phyloP scores from a whole-genome alignment of 208 protist genomes.

The Strigomonas culicis region DNA sequence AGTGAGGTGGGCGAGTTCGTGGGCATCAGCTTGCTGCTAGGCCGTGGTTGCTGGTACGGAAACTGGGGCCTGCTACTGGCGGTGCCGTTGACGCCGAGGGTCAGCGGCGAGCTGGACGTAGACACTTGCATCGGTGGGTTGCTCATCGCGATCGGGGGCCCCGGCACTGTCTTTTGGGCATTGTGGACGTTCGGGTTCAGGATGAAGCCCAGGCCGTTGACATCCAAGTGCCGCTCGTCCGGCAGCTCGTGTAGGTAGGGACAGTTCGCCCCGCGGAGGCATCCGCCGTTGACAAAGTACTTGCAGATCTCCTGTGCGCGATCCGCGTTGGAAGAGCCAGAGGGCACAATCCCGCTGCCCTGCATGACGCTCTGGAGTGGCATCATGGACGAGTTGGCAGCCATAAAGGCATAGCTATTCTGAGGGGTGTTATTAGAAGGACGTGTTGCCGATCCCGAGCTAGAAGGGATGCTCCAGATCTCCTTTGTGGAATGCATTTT shows the following conservation, averaged over 20 bases:
- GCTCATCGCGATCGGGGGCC: conserved; percentile 18
- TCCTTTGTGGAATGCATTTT: not conserved
- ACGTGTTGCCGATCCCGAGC: conserved; percentile 24
- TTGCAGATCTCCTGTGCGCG: conserved; percentile 85
- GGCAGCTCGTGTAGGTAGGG: conserved; percentile 85
- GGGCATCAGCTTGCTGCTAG: not conserved
- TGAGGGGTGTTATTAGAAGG: conserved; percentile 8
- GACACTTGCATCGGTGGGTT: conserved; percentile 17
- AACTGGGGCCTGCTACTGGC: conserved; percentile 11
- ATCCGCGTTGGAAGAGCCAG: conserved; percentile 41
- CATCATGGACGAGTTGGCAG: conserved; percentile 27
- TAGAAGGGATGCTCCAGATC: conserved; percentile 42
- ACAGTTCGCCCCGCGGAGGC: conserved; percentile 69
- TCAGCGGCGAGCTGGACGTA: conserved; percentile 26
- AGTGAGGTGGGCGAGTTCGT: not conserved
- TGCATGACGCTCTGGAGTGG: conserved; percentile 16
- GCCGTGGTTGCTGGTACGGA: not conserved
- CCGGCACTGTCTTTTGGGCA: conserved; percentile 74
- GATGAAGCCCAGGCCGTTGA: conserved; percentile 85
- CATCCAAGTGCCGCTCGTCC: conserved; percentile 86
- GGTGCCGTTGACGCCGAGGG: conserved; percentile 30
- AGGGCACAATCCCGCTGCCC: conserved; percentile 27
- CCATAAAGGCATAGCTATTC: conserved; percentile 44
- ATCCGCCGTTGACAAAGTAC: conserved; percentile 88
- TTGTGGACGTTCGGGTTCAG: conserved; percentile 88